Conservation (phyloP, 108 stramenopile genomes). For the Nitzschia inconspicua region DNA sequence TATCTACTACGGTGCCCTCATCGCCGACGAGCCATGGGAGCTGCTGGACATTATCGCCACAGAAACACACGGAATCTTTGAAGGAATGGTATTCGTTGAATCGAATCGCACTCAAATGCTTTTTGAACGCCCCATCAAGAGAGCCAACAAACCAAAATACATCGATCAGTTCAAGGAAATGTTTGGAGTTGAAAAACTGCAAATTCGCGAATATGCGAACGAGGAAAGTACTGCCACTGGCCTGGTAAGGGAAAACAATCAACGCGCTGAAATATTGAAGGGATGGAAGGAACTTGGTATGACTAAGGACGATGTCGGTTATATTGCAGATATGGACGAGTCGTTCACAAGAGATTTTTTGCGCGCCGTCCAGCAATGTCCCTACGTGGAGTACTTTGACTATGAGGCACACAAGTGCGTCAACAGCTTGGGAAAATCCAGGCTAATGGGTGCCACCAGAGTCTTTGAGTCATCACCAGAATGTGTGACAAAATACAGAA, state of each 20-base stretch:
- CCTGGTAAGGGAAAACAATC: slow-evolving; percentile 25
- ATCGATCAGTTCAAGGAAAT: neutral
- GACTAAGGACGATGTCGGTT: slow-evolving; percentile 43
- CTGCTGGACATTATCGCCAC: slow-evolving; percentile 24
- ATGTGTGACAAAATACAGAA: slow-evolving; percentile 22
- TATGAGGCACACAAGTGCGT: neutral
- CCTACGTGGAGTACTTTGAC: slow-evolving; percentile 19
- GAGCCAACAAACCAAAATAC: slow-evolving; percentile 10
- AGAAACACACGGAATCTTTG: slow-evolving; percentile 47
- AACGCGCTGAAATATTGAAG: slow-evolving; percentile 39
- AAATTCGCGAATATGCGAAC: slow-evolving; percentile 1
- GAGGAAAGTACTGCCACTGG: neutral
- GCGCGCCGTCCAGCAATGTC: slow-evolving; percentile 52
- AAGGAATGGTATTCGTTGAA: slow-evolving; percentile 49
- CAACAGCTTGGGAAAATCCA: slow-evolving; percentile 21
- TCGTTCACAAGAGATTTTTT: slow-evolving; percentile 50
- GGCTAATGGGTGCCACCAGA: slow-evolving; percentile 30
- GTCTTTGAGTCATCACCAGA: slow-evolving; percentile 44
- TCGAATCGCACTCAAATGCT: slow-evolving; percentile 45
- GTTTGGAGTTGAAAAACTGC: slow-evolving; percentile 1
- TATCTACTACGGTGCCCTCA: slow-evolving; percentile 17
- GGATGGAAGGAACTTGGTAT: slow-evolving; percentile 59
- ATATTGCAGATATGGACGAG: slow-evolving; percentile 51
- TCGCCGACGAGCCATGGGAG: slow-evolving; percentile 48
- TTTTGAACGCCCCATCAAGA: slow-evolving; percentile 7